Evolutionary conservation across 2,329 filamentous ascomycete species (phyloP), one percentile per base, ranked within the genome.

Genomic region (Teratosphaeria pseudoeucalypti): DNA sequence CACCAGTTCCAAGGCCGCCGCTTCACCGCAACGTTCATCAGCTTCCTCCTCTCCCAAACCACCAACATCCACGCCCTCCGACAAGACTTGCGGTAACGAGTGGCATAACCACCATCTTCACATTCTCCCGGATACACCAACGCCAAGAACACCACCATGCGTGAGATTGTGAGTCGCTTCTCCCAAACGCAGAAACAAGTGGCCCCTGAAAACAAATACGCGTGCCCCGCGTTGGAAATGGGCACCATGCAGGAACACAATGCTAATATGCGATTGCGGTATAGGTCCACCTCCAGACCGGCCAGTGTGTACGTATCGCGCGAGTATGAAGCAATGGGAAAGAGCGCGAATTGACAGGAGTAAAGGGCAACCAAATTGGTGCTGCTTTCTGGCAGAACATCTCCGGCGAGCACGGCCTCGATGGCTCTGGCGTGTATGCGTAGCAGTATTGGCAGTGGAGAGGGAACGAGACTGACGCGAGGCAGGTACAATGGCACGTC

Each of bases 251-350:
- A 69, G 70, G 74, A 74, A 75, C 71, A 70, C 73, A 73, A 79
- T 54, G 85, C 88, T 81, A 86, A 83, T 74, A 64, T 67, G 62
- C 75, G 77, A 73, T 73, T n/a, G 71, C 68, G 67, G 66, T 67
- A 83, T 75, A 97, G 92, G 92, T 97, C 81, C 94, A 99, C 82
- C 91, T 99, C 73, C 94, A 99, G 84, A 99, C 94, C 85, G 94
- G 94, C 80, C 94, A 99, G 87, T 97, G 94, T 84, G 92, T 96
- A 86, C 81, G 86, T 84, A 59, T 57, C 23, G 10, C 37, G 27
- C 55, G 16, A 26, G 14, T 9, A 37, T 6, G 12, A 58, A 10
- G 14, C 26, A 6, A 57, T n/a, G n/a, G 52, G 54, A 43, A 57
- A 55, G 47, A 49, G 34, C 34, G 62, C 63, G 59, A 69, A 63